Conservation (phyloP, 768 basidiomycete genomes). For the Filobasidium floriforme region DNA sequence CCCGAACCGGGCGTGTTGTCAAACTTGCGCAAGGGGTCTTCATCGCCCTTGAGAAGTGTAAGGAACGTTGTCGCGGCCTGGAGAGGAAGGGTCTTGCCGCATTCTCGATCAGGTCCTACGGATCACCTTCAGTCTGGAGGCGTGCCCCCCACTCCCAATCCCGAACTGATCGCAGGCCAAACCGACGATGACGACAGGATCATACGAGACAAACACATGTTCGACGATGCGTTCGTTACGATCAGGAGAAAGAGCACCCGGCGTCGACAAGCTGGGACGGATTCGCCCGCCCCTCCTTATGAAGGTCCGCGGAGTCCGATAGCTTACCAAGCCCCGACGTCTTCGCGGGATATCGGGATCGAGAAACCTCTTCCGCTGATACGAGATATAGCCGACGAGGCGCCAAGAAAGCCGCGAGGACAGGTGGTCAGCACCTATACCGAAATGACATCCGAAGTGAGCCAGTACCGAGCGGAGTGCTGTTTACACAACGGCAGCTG, state of each 20-base stretch:
- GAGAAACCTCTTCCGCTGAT: slow-evolving; percentile 17
- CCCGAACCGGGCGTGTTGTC: not conserved
- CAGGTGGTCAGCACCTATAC: slow-evolving; percentile 18
- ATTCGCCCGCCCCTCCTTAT: too few species aligned
- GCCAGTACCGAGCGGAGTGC: not conserved
- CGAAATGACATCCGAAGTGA: slow-evolving; percentile 19
- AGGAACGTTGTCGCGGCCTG: slow-evolving; percentile 25
- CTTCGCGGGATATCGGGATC: not conserved
- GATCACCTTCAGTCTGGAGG: not conserved
- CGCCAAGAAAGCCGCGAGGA: not conserved
- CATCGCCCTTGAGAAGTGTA: slow-evolving; percentile 20
- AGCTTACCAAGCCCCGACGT: too few species aligned
- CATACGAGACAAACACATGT: not conserved
- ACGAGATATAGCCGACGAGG: not conserved
- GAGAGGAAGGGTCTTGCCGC: slow-evolving; percentile 9
- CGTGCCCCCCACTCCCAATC: not conserved
- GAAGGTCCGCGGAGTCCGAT: not conserved
- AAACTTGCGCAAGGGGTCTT: not conserved
- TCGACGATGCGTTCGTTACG: slow-evolving; percentile 23
- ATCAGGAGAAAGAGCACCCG: slow-evolving; percentile 25
- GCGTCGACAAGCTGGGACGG: too few species aligned
- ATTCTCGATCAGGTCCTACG: not conserved
- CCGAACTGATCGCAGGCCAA: not conserved
- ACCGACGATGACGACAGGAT: not conserved
- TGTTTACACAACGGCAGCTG: not conserved